Evolutionary conservation across 805 yeast genomes (phyloP).

Genomic region (Yamadazyma sp.): DNA sequence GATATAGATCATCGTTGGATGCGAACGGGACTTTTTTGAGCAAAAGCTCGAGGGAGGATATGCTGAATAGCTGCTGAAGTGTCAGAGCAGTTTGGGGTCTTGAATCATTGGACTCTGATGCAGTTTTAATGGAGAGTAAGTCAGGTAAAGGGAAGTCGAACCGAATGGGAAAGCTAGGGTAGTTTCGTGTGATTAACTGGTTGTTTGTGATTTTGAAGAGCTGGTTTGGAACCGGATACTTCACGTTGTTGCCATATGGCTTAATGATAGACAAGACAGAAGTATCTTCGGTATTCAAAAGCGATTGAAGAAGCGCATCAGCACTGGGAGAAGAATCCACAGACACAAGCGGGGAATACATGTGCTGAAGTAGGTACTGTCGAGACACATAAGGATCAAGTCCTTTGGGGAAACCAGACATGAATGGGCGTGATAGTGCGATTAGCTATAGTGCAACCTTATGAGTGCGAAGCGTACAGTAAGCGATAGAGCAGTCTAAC

Average conservation of each 20-base stretch:
- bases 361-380: conserved; percentile 43
- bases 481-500: too few species aligned
- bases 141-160: conserved; percentile 48
- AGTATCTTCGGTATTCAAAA: conserved; percentile 34
- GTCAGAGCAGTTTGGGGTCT: conserved; percentile 9
- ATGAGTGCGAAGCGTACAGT: too few species aligned
- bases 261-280: conserved; percentile 49
- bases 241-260: conserved; percentile 57
- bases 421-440: too few species aligned
- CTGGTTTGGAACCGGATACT: conserved; percentile 40
- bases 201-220: conserved; percentile 51
- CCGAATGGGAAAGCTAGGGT: conserved; percentile 57
- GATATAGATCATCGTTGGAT: conserved; percentile 43
- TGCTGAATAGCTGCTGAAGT: conserved; percentile 34
- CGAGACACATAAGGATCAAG: conserved; percentile 40
- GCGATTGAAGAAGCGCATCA: conserved; percentile 41
- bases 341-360: conserved; percentile 54
- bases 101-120: too few species aligned
- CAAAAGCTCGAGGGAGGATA: conserved; percentile 35
- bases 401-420: conserved; percentile 31
- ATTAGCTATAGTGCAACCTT: too few species aligned
- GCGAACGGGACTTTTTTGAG: conserved; percentile 18
- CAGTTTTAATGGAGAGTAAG: conserved; percentile 30
- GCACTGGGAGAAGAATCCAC: conserved; percentile 48
- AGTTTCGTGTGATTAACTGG: conserved; percentile 48